Base-by-base conservation (phyloP, 257 asterid species). In the Fraxinus excelsior region DNA sequence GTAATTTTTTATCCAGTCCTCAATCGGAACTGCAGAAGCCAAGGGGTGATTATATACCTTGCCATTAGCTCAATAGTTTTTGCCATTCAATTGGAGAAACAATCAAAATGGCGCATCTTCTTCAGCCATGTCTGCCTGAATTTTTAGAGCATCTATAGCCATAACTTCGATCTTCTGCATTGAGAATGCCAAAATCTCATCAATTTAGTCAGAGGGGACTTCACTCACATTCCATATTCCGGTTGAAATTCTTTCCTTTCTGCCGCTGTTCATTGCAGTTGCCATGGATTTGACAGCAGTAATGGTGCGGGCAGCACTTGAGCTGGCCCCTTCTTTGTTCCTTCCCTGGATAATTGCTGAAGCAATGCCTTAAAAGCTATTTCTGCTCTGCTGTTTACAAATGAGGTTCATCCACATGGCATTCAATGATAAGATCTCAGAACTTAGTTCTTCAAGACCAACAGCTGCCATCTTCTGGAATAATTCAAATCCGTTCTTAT, bases 291-390 rank as follows among this genome's bases (percentile, higher is more conserved):
- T 93, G 65, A 93, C 93, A 1, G 88, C 78, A 2, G 90, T 88
- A 44, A 95, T 73, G 28, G 94, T 87, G 7, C 92, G 90, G 23
- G 97, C 96, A 1, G 99, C 98, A 46, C 89, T 95, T 0, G 99
- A 95, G 80, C 85, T 90, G 3, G 98, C 96, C 7, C 96, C 97
- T 82, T 90, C 97, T 77, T 80, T 87, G 82, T 86, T 87, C 82
- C 99, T 79, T 2, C 97, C 98, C 71, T 88, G 92, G 67, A 95
- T 87, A 40, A 95, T 91, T 1, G 95, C 93, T 1, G 95, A 89
- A 23, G 98, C 97, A 49, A 95, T 93, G 46, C 99, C 99, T 80
- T 95, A 64, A 95, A 95, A 0, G 99, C 99, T 25, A 95, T 89
- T n/a, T n/a, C 78, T 91, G 93, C 83, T 93, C 98, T 0, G 99